A percentile compares a stretch with the other conserved stretches of the same genome.
Conservation (phyloP, 169 alveolate species). For the Sarcocystis neurona region DNA sequence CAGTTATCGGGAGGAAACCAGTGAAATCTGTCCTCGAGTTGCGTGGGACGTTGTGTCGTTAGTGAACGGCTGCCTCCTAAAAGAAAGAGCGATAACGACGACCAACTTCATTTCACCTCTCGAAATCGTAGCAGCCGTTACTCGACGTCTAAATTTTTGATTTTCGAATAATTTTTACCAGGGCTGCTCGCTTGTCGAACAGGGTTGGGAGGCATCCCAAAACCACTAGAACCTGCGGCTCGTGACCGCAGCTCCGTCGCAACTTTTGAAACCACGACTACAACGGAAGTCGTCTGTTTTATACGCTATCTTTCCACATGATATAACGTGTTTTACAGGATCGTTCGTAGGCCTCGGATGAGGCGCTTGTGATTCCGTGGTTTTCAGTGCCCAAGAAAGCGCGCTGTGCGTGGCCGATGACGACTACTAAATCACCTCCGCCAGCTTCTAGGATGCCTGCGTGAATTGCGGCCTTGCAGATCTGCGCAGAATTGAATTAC, state of each 20-base stretch:
- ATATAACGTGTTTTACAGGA: slow-evolving; percentile 32
- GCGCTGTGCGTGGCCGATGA: slow-evolving; percentile 59
- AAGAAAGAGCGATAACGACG: too few species aligned
- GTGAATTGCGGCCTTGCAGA: slow-evolving; percentile 90
- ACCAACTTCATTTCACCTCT: too few species aligned
- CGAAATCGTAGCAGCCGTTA: too few species aligned
- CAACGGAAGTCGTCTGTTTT: neutral
- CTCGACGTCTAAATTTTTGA: too few species aligned
- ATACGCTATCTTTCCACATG: neutral
- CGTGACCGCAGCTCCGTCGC: slow-evolving; percentile 27
- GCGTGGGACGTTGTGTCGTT: too few species aligned
- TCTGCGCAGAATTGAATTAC: neutral
- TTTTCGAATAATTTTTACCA: too few species aligned
- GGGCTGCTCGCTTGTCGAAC: too few species aligned
- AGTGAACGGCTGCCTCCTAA: too few species aligned
- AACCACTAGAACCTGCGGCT: too few species aligned
- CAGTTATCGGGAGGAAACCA: slow-evolving; percentile 54
- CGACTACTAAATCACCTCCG: slow-evolving; percentile 76
- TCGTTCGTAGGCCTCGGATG: slow-evolving; percentile 53
- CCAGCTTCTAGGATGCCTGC: slow-evolving; percentile 80
- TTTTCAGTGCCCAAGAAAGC: slow-evolving; percentile 62
- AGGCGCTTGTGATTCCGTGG: slow-evolving; percentile 66
- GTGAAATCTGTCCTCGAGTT: slow-evolving; percentile 54
- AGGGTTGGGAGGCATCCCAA: too few species aligned
- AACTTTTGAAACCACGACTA: slow-evolving; percentile 19